Evolutionary conservation across 1,284 basidiomycete genomes (phyloP), one percentile per base, ranked within the genome.

Genomic region (Rhodotorula sp.): DNA sequence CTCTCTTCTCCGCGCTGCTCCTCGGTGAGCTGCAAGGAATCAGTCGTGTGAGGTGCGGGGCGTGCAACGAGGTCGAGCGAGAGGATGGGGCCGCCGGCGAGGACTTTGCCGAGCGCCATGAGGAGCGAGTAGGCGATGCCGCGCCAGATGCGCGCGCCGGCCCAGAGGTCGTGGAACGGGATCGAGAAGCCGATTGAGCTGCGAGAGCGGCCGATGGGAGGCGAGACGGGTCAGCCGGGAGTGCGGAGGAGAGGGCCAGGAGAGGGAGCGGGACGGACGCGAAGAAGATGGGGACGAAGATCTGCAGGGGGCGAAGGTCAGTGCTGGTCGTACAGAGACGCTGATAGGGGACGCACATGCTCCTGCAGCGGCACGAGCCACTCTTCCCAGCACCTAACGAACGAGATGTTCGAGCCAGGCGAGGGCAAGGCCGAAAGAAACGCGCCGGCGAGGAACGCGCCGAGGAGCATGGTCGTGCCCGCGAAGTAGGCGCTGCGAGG

Each of bases 271-370:
- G 34, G 34, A 34, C 34, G 34, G 34, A 34, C 34, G 84, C 83
- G 73, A 87, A 87, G 81, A 88, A 87, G 44, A 87, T 80, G 2
- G 86, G 86, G 0, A 83, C 80, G 27, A 87, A 80, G 46, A 87
- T 63, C 65, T 81, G 78, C 21, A 5, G 25, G 12, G 21, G 25
- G 0, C 21, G 16, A 17, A 53, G 49, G 44, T 34, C 23, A 17
- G 16, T 9, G 10, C 8, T 25, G 3, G 4, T 4, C 13, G 16
- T 17, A 4, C 17, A 16, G 55, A 16, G 53, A n/a, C 53, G 59
- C 42, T 41, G 41, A n/a, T 19, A 27, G 57, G 34, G 19, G 16
- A 44, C 77, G 41, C 56, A 65, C 55, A 17, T 72, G 69, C 7
- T 59, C 61, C n/a, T 70, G 70, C 0, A 70, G 46, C 10, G 64